phyloP scores from a whole-genome alignment of 768 basidiomycete species.

The Cyclocybe aegerita region DNA sequence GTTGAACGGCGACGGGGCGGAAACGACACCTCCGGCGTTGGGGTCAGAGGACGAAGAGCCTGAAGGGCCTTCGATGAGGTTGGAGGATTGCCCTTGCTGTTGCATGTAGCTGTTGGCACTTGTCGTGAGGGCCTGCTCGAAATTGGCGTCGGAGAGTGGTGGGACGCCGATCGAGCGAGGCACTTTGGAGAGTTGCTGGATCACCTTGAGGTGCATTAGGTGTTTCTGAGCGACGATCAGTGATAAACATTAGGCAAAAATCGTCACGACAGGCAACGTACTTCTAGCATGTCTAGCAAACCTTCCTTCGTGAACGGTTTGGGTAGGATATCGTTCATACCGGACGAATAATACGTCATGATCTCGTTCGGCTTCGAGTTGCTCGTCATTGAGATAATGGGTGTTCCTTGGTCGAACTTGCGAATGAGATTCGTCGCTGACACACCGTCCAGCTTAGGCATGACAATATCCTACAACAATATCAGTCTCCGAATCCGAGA shows the following conservation, averaged over 20 bases:
- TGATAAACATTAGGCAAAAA: neutral
- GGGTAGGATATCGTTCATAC: conserved; percentile 96
- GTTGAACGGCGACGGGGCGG: conserved; percentile 19
- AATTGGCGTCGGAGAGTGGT: conserved; percentile 50
- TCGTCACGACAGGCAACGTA: conserved; percentile 23
- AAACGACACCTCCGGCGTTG: neutral
- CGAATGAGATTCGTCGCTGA: conserved; percentile 91
- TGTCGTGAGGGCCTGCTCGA: conserved; percentile 53
- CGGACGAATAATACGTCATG: conserved; percentile 85
- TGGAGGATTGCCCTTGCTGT: neutral
- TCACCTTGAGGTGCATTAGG: conserved; percentile 81
- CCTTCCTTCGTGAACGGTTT: conserved; percentile 98
- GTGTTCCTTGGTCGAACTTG: conserved; percentile 93
- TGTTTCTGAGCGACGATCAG: conserved; percentile 60
- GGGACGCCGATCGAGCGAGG: conserved; percentile 70
- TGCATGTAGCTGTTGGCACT: conserved; percentile 15
- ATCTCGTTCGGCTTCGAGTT: conserved; percentile 93
- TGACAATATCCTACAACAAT: conserved; percentile 80
- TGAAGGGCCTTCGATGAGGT: conserved; percentile 8
- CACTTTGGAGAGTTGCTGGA: conserved; percentile 72
- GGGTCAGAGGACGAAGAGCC: conserved; percentile 4
- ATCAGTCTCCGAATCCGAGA: neutral
- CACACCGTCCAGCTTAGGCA: conserved; percentile 87
- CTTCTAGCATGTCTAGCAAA: conserved; percentile 89
- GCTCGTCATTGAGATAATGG: conserved; percentile 98